A percentile compares a stretch with the other conserved stretches of the same genome.
phyloP scores from a whole-genome alignment of 257 asterid species.

The Solanum piurae region DNA sequence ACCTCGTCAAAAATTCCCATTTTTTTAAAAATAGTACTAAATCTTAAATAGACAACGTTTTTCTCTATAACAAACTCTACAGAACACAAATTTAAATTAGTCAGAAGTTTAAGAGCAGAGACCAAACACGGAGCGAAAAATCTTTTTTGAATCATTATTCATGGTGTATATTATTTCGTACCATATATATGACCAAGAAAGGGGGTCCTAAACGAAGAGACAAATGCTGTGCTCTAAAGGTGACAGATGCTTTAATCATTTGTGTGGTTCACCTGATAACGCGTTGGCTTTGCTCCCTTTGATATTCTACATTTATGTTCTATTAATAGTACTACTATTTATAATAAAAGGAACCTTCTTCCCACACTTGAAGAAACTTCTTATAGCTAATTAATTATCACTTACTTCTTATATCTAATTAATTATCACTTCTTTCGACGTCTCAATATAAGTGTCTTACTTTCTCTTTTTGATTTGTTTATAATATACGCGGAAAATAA shows the following conservation, averaged over 20 bases:
- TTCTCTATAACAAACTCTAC: neutral
- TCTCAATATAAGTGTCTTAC: neutral
- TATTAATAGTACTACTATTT: neutral
- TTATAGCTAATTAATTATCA: neutral
- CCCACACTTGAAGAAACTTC: neutral
- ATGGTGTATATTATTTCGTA: neutral
- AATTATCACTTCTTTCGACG: neutral
- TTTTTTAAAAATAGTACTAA: neutral
- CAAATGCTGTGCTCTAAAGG: neutral
- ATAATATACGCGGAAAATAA: neutral
- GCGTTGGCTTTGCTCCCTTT: neutral
- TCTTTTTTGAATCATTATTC: neutral
- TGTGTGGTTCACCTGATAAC: neutral
- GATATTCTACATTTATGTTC: neutral
- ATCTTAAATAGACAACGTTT: neutral
- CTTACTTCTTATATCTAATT: neutral
- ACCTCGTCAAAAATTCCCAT: no score
- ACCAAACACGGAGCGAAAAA: rapidly evolving
- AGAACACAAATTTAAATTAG: neutral
- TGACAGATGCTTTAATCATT: neutral
- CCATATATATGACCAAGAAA: neutral
- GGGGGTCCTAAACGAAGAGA: neutral
- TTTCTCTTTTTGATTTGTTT: neutral
- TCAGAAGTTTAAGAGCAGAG: rapidly evolving
- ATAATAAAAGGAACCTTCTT: neutral